Conservation (phyloP, 345 rosid species). For the Jatropha curcas region DNA sequence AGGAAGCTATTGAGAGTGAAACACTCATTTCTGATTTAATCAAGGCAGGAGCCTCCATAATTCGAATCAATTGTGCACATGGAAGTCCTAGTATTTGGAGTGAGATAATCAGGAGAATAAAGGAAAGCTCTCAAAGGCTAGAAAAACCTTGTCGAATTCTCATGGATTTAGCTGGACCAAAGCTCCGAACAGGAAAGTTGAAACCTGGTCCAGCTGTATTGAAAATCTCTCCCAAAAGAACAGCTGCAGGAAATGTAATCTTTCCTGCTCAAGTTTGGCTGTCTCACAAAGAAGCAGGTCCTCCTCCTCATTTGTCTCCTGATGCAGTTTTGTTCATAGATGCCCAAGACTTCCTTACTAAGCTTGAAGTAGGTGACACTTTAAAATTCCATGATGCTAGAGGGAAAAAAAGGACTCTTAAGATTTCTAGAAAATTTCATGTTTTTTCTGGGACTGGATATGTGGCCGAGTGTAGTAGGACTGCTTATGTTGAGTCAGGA, state of each 20-base stretch:
- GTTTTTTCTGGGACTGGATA: conserved; percentile 54
- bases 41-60: conserved; percentile 51
- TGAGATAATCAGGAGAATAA: conserved; percentile 60
- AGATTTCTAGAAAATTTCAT: conserved; percentile 44
- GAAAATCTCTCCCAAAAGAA: conserved; percentile 58
- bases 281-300: conserved; percentile 45
- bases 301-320: conserved; percentile 50
- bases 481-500: conserved; percentile 61
- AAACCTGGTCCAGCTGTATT: conserved; percentile 61
- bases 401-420: conserved; percentile 55
- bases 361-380: conserved; percentile 49
- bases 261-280: conserved; percentile 64
- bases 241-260: conserved; percentile 52
- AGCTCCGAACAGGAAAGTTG: conserved; percentile 57
- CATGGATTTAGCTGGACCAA: conserved; percentile 82
- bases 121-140: conserved; percentile 51
- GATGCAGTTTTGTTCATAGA: conserved; percentile 50
- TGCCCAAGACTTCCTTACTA: conserved; percentile 40
- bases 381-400: conserved; percentile 53
- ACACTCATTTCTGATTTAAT: conserved; percentile 47
- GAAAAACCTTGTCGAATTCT: conserved; percentile 66
- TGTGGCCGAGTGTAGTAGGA: conserved; percentile 52
- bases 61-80: conserved; percentile 76
- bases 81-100: conserved; percentile 58
- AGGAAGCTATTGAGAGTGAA: conserved; percentile 56